These are phyloP conservation scores for Furcasterigmium sp. DNA, from an alignment of 2,329 filamentous ascomycete genomes.

Conservation along the genomic window DNA sequence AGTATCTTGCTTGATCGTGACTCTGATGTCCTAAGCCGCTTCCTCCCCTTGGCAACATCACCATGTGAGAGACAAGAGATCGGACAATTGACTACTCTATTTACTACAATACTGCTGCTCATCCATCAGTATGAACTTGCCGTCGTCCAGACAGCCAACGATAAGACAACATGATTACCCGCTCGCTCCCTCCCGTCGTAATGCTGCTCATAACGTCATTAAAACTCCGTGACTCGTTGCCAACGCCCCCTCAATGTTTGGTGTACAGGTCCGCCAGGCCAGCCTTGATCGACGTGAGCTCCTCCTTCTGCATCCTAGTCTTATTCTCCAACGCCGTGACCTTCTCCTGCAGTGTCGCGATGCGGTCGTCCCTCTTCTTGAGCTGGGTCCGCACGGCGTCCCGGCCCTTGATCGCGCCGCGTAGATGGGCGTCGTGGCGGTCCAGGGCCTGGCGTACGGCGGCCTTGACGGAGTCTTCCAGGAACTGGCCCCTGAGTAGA, in stretches of 20 bases:
- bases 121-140: no score
- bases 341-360: constrained; percentile 28
- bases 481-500: constrained; percentile 37
- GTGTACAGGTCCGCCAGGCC: constrained; percentile 26
- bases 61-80: no score
- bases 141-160: no score
- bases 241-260: constrained; percentile 10
- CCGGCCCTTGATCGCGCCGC: constrained; percentile 58
- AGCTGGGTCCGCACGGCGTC: constrained; percentile 60
- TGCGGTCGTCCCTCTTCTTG: constrained; percentile 52
- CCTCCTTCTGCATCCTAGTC: constrained; percentile 21
- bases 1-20: no score
- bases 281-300: constrained; percentile 30
- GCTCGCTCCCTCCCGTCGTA: background rate
- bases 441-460: constrained; percentile 41
- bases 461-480: constrained; percentile 29
- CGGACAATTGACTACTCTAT: no score
- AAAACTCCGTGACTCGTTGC: background rate
- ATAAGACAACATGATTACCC: no score
- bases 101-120: no score
- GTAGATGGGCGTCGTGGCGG: constrained; percentile 50
- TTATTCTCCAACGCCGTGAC: constrained; percentile 33
- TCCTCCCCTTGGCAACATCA: no score
- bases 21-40: no score
- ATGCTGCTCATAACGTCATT: background rate